Conservation (phyloP, 176 grass and related monocot species). For the Carex littledalei region DNA sequence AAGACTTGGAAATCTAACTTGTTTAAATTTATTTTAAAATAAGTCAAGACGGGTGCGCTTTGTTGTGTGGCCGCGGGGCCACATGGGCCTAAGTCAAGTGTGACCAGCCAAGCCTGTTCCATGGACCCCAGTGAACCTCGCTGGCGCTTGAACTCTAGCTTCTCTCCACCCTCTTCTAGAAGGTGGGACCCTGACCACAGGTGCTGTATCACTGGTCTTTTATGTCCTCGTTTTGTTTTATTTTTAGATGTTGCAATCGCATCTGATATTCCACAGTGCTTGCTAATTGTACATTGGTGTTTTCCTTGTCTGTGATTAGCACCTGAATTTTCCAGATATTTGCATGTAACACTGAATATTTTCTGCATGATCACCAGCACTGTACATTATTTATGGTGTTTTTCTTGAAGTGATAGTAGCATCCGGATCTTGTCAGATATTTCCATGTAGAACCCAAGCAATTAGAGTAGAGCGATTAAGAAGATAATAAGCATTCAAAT, state of each 20-base stretch:
- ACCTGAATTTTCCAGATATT: constrained; percentile 24
- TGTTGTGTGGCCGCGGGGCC: constrained; percentile 96
- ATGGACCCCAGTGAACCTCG: constrained; percentile 83
- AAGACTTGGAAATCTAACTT: constrained; percentile 8
- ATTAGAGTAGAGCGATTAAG: background rate
- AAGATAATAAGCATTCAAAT: background rate
- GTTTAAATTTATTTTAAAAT: constrained; percentile 38
- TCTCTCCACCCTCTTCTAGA: constrained; percentile 67
- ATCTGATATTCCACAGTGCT: constrained; percentile 45
- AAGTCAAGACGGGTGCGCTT: constrained; percentile 89
- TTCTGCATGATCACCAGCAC: background rate
- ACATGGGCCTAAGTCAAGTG: constrained; percentile 86
- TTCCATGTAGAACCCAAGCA: background rate
- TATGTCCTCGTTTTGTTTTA: constrained; percentile 19
- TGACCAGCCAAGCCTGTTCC: constrained; percentile 58
- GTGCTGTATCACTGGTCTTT: constrained; percentile 43
- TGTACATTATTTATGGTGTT: background rate
- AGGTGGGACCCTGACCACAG: constrained; percentile 65
- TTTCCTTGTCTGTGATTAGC: constrained; percentile 52
- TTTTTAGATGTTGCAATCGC: constrained; percentile 46
- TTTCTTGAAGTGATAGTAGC: background rate
- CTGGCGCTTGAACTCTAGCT: constrained; percentile 89
- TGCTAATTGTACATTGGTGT: background rate
- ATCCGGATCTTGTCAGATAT: background rate
- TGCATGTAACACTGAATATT: background rate